phyloP scores from a whole-genome alignment of 345 rosid genomes.

The Gossypium thurberi region DNA sequence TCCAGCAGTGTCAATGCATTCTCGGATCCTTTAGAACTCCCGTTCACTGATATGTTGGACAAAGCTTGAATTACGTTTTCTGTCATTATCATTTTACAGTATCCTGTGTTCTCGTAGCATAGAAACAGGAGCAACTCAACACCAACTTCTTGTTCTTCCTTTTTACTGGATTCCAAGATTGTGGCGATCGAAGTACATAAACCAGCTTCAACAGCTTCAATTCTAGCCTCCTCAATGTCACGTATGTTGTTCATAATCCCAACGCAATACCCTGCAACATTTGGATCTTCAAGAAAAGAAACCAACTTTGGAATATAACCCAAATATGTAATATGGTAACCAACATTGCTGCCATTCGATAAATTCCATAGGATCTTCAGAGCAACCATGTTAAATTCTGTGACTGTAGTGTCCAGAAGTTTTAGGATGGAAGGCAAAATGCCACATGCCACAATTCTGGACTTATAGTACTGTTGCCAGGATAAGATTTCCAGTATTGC shows the following conservation, averaged over 20 bases:
- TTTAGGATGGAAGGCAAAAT: conserved; percentile 26
- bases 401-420: conserved; percentile 20
- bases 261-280: conserved; percentile 26
- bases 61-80: conserved; percentile 15
- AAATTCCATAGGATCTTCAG: conserved; percentile 28
- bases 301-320: conserved; percentile 29
- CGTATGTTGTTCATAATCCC: conserved; percentile 23
- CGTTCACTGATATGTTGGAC: conserved; percentile 14
- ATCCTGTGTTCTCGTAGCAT: conserved; percentile 10
- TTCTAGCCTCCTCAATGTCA: conserved; percentile 21
- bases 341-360: conserved; percentile 17
- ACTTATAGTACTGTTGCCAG: conserved; percentile 12
- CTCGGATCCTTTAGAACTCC: conserved; percentile 16
- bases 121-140: conserved; percentile 21
- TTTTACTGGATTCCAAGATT: conserved; percentile 22
- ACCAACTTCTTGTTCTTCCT: conserved; percentile 26
- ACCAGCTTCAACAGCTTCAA: conserved; percentile 20
- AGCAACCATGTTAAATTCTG: conserved; percentile 15
- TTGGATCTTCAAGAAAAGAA: conserved; percentile 18
- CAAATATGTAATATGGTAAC: conserved; percentile 30
- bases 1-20: conserved; percentile 17
- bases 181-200: conserved; percentile 18
- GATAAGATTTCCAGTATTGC: conserved; percentile 28
- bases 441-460: conserved; percentile 22
- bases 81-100: conserved; percentile 14